phyloP scores from a whole-genome alignment of 306 rosid species.

The Fragaria vesca region DNA sequence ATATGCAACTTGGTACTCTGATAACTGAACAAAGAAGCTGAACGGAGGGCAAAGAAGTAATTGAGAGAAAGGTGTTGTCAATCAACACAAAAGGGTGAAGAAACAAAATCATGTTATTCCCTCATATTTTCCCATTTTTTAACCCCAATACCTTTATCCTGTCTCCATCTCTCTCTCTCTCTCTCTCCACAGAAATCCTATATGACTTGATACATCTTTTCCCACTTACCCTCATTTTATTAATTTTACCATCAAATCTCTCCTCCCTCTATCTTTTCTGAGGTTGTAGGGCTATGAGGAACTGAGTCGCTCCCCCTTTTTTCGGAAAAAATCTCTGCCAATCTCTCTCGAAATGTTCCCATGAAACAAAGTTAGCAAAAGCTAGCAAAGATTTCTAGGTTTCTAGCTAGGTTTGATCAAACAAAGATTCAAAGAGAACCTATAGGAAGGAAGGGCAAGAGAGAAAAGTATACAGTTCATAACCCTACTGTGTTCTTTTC shows the following conservation, averaged over 20 bases:
- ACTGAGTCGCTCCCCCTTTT: constrained; percentile 34
- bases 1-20: not conserved
- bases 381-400: constrained; percentile 40
- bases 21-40: not conserved
- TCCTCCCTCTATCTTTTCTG: not conserved
- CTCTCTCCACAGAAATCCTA: constrained; percentile 54
- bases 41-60: constrained; percentile 48
- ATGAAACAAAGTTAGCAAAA: constrained; percentile 30
- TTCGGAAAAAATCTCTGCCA: constrained; percentile 20
- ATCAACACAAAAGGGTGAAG: constrained; percentile 52
- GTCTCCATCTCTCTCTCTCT: constrained; percentile 38
- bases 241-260: constrained; percentile 7
- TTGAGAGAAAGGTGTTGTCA: constrained; percentile 48
- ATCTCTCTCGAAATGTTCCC: constrained; percentile 27
- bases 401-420: constrained; percentile 49
- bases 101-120: constrained; percentile 62
- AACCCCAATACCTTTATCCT: constrained; percentile 35
- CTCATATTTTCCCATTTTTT: constrained; percentile 1
- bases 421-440: constrained; percentile 38
- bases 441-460: constrained; percentile 8
- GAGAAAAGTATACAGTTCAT: not conserved
- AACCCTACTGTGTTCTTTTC: constrained; percentile 36
- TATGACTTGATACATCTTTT: constrained; percentile 27
- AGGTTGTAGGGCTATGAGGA: not conserved
- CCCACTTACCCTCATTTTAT: not conserved